Conservation (phyloP, 2,329 filamentous ascomycete species). For the Dactylonectria estremocensis region DNA sequence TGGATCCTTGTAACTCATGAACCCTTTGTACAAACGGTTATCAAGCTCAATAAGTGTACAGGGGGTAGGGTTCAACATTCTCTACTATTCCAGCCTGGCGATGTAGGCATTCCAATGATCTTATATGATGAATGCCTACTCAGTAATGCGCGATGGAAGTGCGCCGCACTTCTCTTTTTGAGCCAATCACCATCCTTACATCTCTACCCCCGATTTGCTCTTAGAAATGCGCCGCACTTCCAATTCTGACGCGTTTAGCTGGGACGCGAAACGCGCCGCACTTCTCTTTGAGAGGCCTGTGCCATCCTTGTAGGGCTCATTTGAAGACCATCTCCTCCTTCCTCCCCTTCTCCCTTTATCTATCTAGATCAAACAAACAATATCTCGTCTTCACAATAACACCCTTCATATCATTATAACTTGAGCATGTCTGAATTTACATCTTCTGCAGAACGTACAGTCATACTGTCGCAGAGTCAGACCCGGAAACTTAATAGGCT, state of each 20-base stretch:
- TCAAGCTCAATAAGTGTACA: too few species aligned
- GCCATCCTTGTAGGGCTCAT: conserved; percentile 7
- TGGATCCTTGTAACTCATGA: too few species aligned
- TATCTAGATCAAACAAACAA: conserved; percentile 4
- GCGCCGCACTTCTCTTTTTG: conserved; percentile 4
- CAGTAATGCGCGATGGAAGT: background rate
- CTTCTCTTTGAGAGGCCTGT: background rate
- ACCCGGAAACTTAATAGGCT: background rate
- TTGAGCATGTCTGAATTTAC: background rate
- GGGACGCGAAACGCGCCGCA: too few species aligned
- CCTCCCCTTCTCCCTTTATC: background rate
- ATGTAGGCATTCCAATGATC: too few species aligned
- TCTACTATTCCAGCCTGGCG: too few species aligned
- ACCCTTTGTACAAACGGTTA: too few species aligned
- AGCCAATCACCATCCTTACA: conserved; percentile 3
- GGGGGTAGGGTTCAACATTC: too few species aligned
- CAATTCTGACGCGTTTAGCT: too few species aligned
- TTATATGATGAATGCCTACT: too few species aligned
- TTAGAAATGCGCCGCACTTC: background rate
- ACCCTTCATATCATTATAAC: background rate
- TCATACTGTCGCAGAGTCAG: conserved; percentile 2
- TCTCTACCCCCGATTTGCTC: conserved; percentile 3
- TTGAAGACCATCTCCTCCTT: background rate
- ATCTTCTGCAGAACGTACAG: background rate
- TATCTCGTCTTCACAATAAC: conserved; percentile 2